Evolutionary conservation across 2,329 filamentous ascomycete genomes (phyloP).

Genomic region (Penicillium sclerotiorum): DNA sequence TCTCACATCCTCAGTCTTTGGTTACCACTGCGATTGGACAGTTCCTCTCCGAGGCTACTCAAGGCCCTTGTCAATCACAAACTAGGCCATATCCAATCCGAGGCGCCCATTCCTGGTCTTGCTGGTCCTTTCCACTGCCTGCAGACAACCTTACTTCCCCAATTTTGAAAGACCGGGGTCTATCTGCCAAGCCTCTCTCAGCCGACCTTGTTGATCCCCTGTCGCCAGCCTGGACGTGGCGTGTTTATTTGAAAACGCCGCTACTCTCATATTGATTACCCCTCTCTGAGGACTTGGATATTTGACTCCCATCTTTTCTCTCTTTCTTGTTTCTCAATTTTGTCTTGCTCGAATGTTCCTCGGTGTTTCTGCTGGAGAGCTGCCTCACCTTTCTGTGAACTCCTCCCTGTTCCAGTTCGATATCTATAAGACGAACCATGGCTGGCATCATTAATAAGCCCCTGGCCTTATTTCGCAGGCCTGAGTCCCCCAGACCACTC

Average conservation of each 20-base stretch:
- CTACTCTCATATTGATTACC: slow-evolving; percentile 1
- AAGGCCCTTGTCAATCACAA: slow-evolving; percentile 17
- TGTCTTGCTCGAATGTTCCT: slow-evolving; percentile 10
- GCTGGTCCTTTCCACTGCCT: slow-evolving; percentile 13
- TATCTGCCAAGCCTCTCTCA: slow-evolving; percentile 1
- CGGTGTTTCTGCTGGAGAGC: slow-evolving; percentile 1
- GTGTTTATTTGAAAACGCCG: slow-evolving; percentile 1
- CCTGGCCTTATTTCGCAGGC: slow-evolving; percentile 34
- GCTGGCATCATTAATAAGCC: slow-evolving; percentile 32
- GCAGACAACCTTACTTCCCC: slow-evolving; percentile 10
- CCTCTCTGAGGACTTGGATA: background rate
- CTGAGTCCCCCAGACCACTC: slow-evolving; percentile 29
- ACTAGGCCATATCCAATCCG: slow-evolving; percentile 18
- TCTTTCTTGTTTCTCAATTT: background rate
- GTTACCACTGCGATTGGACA: slow-evolving; percentile 4
- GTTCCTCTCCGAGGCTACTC: slow-evolving; percentile 4
- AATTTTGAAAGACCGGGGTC: slow-evolving; percentile 2
- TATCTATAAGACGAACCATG: slow-evolving; percentile 23
- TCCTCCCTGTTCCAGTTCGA: background rate
- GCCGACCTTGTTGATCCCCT: slow-evolving; percentile 7
- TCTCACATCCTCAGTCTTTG: slow-evolving; percentile 9
- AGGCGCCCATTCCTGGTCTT: slow-evolving; percentile 4
- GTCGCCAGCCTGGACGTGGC: slow-evolving; percentile 5
- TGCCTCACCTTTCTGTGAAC: background rate
- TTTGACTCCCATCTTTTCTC: background rate